A percentile compares a stretch with the other conserved stretches of the same genome.
Evolutionary conservation across 1,139 yeast genomes (phyloP).

Genomic region (Kurtzmaniella natalensis): DNA sequence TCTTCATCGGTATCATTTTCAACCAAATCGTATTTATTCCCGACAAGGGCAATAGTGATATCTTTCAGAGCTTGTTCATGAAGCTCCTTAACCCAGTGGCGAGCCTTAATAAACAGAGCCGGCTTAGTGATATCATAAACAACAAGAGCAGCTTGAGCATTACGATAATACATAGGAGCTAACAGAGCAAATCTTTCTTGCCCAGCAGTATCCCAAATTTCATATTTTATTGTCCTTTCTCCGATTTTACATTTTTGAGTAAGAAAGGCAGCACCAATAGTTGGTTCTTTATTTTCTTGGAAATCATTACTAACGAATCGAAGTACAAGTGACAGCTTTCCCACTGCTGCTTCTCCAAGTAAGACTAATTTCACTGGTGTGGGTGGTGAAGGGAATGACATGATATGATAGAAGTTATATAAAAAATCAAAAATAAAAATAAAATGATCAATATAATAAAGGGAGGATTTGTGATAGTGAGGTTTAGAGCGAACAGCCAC

Average conservation of each 20-base stretch:
- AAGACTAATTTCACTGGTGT: constrained; percentile 86
- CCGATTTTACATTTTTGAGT: constrained; percentile 94
- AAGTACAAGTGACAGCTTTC: constrained; percentile 87
- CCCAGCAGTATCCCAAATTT: constrained; percentile 99
- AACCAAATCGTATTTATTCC: constrained; percentile 81
- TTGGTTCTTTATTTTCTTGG: constrained; percentile 95
- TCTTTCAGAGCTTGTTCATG: constrained; percentile 93
- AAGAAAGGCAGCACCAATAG: constrained; percentile 95
- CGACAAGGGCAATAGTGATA: constrained; percentile 89
- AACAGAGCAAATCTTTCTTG: constrained; percentile 95
- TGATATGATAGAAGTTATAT: no score
- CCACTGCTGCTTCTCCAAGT: constrained; percentile 97
- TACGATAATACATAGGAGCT: constrained; percentile 97
- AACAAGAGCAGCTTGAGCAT: constrained; percentile 97
- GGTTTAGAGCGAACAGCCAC: no score
- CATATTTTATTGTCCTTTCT: constrained; percentile 87
- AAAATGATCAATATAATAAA: no score
- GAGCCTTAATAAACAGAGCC: constrained; percentile 95
- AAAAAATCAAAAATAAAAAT: no score
- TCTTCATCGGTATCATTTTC: constrained; percentile 25
- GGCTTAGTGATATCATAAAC: constrained; percentile 96
- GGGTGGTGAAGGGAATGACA: constrained; percentile 43
- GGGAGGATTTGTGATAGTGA: no score
- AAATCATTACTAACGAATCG: constrained; percentile 94
- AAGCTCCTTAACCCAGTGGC: constrained; percentile 97